Evolutionary conservation across 768 basidiomycete genomes (phyloP).

Genomic region (Royoungia palumana): DNA sequence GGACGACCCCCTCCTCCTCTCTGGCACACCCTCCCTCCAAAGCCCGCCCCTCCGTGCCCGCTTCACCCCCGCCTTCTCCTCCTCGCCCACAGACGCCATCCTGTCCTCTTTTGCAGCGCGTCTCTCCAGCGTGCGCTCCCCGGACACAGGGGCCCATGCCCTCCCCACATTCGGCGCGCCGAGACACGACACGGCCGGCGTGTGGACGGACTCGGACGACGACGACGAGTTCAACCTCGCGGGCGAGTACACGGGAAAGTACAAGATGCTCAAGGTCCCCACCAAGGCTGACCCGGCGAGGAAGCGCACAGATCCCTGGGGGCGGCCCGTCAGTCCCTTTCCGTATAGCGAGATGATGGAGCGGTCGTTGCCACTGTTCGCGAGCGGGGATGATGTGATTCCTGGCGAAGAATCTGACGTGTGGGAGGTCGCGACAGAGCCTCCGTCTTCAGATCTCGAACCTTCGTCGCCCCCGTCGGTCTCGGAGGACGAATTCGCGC

Average conservation of each 20-base stretch:
- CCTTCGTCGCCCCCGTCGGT: constrained; percentile 1
- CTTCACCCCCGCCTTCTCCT: constrained; percentile 37
- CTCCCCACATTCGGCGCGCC: constrained; percentile 20
- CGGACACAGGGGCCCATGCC: not conserved
- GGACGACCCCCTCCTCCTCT: constrained; percentile 71
- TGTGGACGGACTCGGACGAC: constrained; percentile 30
- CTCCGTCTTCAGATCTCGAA: constrained; percentile 15
- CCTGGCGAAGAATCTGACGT: constrained; percentile 4
- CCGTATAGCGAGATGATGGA: constrained; percentile 39
- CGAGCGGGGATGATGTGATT: not conserved
- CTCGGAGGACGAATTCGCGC: constrained; percentile 21
- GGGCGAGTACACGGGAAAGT: constrained; percentile 69
- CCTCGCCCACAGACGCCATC: constrained; percentile 28
- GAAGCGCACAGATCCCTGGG: constrained; percentile 55
- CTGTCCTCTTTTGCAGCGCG: constrained; percentile 24
- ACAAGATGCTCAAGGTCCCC: constrained; percentile 50
- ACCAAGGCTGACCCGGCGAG: constrained; percentile 63
- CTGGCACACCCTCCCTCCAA: constrained; percentile 36
- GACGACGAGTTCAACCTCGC: constrained; percentile 34
- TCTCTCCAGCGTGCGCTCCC: constrained; percentile 14
- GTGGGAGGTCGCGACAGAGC: constrained; percentile 25
- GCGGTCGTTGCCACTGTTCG: constrained; percentile 22
- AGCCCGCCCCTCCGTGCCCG: constrained; percentile 28
- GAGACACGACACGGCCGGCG: constrained; percentile 5
- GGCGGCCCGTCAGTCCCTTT: constrained; percentile 67